Conservation (phyloP, 768 basidiomycete genomes). For the Chalciporus pseudorubinellus region DNA sequence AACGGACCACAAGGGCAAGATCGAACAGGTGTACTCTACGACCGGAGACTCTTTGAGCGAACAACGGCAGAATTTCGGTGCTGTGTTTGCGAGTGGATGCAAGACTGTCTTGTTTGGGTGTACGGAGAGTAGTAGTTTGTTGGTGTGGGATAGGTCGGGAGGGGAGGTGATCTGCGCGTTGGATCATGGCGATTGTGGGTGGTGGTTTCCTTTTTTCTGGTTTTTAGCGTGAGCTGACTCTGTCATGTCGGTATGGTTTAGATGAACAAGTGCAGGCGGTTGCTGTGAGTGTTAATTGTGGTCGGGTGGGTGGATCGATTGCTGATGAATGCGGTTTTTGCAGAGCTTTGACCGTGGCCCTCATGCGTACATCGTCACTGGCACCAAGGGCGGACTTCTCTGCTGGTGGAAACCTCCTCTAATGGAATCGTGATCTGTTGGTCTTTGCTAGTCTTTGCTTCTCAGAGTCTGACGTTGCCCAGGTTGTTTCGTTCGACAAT, state of each 20-base stretch:
- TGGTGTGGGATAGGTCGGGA: conserved; percentile 62
- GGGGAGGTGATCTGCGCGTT: conserved; percentile 55
- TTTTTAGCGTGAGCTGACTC: conserved; percentile 7
- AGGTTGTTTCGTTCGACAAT: background rate
- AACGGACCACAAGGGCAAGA: conserved; percentile 48
- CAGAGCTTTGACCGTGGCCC: conserved; percentile 48
- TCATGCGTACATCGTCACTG: conserved; percentile 47
- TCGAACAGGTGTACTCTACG: conserved; percentile 52
- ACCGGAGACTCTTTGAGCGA: conserved; percentile 34
- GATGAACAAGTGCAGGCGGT: conserved; percentile 35
- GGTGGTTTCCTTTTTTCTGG: background rate
- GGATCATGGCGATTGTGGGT: conserved; percentile 58
- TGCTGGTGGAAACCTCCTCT: conserved; percentile 52
- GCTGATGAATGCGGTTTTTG: conserved; percentile 19
- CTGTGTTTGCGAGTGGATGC: conserved; percentile 51
- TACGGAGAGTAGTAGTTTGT: conserved; percentile 49
- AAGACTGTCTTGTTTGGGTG: conserved; percentile 57
- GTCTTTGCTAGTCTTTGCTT: too few species aligned
- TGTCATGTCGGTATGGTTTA: conserved; percentile 3
- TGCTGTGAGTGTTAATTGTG: conserved; percentile 28
- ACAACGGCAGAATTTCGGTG: conserved; percentile 40
- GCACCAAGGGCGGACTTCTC: conserved; percentile 52
- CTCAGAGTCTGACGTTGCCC: conserved; percentile 11
- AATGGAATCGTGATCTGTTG: conserved; percentile 29
- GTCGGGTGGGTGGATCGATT: conserved; percentile 12